Conservation (phyloP, 2,329 filamentous ascomycete species). For the Pestalotiopsis sp. region DNA sequence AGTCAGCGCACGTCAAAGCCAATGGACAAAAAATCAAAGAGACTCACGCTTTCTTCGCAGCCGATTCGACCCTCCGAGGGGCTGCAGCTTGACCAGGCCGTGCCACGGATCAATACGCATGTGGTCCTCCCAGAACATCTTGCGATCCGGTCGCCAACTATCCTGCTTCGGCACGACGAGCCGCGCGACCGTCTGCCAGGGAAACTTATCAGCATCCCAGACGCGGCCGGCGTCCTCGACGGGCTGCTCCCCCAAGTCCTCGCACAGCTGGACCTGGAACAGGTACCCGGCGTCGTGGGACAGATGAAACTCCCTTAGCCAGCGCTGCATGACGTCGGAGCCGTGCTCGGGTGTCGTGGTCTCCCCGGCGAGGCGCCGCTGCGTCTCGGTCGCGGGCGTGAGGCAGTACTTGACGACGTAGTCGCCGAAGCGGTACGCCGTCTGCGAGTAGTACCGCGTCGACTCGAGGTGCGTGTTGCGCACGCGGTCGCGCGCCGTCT, state of each 20-base stretch:
- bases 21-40: background rate
- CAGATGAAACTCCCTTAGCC: conserved; percentile 40
- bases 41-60: background rate
- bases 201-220: conserved; percentile 49
- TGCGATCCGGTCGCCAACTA: conserved; percentile 39
- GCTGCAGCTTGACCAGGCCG: background rate
- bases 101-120: conserved; percentile 39
- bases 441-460: conserved; percentile 42
- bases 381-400: conserved; percentile 40
- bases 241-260: conserved; percentile 47
- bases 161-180: conserved; percentile 37
- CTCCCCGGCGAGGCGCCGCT: conserved; percentile 41
- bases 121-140: conserved; percentile 46
- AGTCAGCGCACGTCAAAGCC: background rate
- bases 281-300: conserved; percentile 42
- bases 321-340: conserved; percentile 39
- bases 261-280: conserved; percentile 48
- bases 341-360: conserved; percentile 31
- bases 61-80: background rate
- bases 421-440: conserved; percentile 48
- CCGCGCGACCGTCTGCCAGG: conserved; percentile 47
- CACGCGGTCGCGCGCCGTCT: conserved; percentile 40
- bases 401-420: conserved; percentile 50
- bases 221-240: conserved; percentile 44
- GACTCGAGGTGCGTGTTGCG: conserved; percentile 41